Evolutionary conservation across 495 filamentous ascomycete species (phyloP), one percentile per base, ranked within the genome.

Genomic region (Mycothermus thermophilus): DNA sequence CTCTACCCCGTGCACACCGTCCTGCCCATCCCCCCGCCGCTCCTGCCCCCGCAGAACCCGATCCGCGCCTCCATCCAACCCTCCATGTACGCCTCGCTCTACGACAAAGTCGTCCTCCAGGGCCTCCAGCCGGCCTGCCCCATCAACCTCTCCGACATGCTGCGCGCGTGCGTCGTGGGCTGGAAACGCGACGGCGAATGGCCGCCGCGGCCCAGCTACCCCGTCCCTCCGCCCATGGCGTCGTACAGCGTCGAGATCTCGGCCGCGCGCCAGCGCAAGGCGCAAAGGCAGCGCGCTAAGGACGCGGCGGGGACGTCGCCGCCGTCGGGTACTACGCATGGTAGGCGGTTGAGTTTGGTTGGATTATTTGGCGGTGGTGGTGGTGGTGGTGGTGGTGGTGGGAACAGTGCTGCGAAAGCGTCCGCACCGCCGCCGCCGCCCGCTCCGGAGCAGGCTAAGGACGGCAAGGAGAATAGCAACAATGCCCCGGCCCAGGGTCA

Each of bases 141-240:
- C 11, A 77, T 97, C 39, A 93, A 93, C 46, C 71, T 97, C 5
- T 55, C 65, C 22, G 80, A 92, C 47, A 69, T 95, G 50, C 74
- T 79, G 15, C 67, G 74, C n/a, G 71, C 81, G 19, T 77, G 88
- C 46, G 86, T 96, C 2, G 69, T 78, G 26, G 90, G 90, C 21
- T 96, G 90, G 90, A 88, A 92, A 55, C 69, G 79, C 27, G 86
- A 92, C 49, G 90, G 85, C 13, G 80, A 93, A 50, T 97, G 90
- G 90, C 90, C 90, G 2, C 83, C 88, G 13, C 79, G 77, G 44
- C 31, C 56, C 0, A 50, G 48, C 3, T 55, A 55, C 18, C 46
- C 57, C 0, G 55, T 60, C 15, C 45, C 63, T 4, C 36, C 47
- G 15, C 48, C 47, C 3, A 11, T 11, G 6, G 42, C 39, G 12